Conservation (phyloP, 2,329 filamentous ascomycete species). For the Fusarium pininemorale region DNA sequence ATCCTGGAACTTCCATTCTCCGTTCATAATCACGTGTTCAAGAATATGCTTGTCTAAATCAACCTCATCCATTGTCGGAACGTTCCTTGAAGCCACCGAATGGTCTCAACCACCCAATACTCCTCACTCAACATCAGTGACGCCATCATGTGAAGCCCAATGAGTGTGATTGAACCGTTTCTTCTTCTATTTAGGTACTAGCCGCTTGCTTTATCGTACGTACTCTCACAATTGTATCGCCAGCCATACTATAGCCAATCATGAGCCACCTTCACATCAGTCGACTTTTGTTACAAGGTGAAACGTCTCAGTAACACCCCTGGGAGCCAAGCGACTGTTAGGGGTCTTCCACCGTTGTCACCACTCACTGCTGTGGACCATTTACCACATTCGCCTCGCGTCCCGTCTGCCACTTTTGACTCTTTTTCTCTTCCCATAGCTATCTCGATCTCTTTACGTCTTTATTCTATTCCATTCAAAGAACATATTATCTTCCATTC, state of each 20-base stretch:
- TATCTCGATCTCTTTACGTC: conserved; percentile 3
- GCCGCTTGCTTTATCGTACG: background rate
- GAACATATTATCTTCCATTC: conserved; percentile 1
- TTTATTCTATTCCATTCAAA: conserved; percentile 5
- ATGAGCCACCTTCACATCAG: conserved; percentile 27
- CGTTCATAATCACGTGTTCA: conserved; percentile 16
- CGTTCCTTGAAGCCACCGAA: background rate
- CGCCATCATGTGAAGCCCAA: background rate
- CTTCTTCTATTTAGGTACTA: background rate
- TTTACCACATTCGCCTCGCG: conserved; percentile 41
- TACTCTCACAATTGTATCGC: background rate
- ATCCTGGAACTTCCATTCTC: conserved; percentile 10
- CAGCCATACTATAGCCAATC: conserved; percentile 29
- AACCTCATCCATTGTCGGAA: conserved; percentile 10
- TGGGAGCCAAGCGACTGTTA: conserved; percentile 26
- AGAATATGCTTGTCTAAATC: conserved; percentile 4
- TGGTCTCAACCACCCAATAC: background rate
- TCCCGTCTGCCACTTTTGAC: conserved; percentile 7
- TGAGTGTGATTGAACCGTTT: background rate
- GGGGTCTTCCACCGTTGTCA: conserved; percentile 36
- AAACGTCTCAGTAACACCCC: conserved; percentile 51
- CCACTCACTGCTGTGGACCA: conserved; percentile 32
- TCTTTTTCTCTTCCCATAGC: conserved; percentile 24
- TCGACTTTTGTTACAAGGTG: conserved; percentile 53
- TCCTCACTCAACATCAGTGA: background rate